phyloP scores from a whole-genome alignment of 768 basidiomycete genomes.

The Mycena venus region DNA sequence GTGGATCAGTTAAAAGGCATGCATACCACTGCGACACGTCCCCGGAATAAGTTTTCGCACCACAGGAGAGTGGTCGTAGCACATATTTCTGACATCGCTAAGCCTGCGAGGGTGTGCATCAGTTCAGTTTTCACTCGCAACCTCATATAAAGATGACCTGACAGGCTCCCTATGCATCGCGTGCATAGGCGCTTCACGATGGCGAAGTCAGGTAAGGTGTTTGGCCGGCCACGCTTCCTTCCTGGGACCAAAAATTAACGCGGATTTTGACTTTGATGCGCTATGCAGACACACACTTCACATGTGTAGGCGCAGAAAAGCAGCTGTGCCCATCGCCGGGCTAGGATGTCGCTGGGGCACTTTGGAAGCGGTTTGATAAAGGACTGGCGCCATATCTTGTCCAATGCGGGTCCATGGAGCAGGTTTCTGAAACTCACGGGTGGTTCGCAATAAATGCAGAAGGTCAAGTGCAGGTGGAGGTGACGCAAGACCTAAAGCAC shows the following conservation, averaged over 20 bases:
- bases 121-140: not conserved
- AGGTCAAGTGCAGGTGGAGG: constrained; percentile 19
- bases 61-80: not conserved
- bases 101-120: not conserved
- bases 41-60: not conserved
- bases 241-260: not conserved
- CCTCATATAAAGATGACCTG: not conserved
- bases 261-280: not conserved
- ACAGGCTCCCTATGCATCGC: not conserved
- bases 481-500: not conserved
- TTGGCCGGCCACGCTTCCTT: not conserved
- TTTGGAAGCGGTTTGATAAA: not conserved
- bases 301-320: not conserved
- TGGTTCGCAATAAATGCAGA: not conserved
- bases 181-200: not conserved
- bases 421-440: not conserved
- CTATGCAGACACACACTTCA: not conserved
- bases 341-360: not conserved
- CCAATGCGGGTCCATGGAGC: not conserved
- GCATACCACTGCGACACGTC: not conserved
- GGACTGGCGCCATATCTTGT: constrained; percentile 12
- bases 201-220: not conserved
- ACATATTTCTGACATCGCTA: too few species aligned
- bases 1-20: too few species aligned
- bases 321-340: constrained; percentile 1